A percentile compares a stretch with the other conserved stretches of the same genome.
Evolutionary conservation across 106 monocot species (phyloP).

Genomic region (Cymbidium sinense): DNA sequence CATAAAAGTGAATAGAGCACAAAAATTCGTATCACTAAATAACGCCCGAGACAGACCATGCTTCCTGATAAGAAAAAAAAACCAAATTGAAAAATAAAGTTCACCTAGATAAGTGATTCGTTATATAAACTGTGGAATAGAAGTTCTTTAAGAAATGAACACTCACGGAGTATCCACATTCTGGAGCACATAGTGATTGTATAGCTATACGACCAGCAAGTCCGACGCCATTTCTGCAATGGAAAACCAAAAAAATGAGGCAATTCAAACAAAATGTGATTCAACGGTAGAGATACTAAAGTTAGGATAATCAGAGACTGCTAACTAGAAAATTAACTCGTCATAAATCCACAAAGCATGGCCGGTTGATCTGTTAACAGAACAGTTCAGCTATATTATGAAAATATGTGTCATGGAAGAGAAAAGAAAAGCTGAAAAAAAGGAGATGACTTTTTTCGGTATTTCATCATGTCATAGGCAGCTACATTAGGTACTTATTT

Average conservation of each 20-base stretch:
- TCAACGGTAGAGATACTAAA: not conserved
- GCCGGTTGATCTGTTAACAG: no score
- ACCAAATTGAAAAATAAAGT: not conserved
- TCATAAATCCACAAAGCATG: not conserved
- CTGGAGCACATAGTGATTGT: slow-evolving; percentile 91
- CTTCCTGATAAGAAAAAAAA: not conserved
- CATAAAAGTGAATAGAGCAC: slow-evolving; percentile 19
- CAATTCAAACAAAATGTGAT: slow-evolving; percentile 5
- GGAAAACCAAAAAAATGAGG: slow-evolving; percentile 1
- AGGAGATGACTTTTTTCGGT: no score
- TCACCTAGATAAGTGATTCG: not conserved
- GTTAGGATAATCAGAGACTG: slow-evolving; percentile 1
- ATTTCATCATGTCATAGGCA: no score
- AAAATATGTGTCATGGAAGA: no score
- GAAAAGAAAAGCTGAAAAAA: no score
- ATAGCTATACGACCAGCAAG: slow-evolving; percentile 78
- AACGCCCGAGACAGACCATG: not conserved
- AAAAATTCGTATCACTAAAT: not conserved
- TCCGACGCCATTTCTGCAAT: slow-evolving; percentile 31
- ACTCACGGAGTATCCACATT: slow-evolving; percentile 56
- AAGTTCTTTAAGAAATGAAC: not conserved
- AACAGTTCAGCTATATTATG: no score
- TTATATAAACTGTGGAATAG: not conserved
- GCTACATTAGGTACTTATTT: no score
- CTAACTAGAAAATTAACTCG: not conserved